Evolutionary conservation across 176 grass and related monocot genomes (phyloP).

Genomic region (Oryza rufipogon): DNA sequence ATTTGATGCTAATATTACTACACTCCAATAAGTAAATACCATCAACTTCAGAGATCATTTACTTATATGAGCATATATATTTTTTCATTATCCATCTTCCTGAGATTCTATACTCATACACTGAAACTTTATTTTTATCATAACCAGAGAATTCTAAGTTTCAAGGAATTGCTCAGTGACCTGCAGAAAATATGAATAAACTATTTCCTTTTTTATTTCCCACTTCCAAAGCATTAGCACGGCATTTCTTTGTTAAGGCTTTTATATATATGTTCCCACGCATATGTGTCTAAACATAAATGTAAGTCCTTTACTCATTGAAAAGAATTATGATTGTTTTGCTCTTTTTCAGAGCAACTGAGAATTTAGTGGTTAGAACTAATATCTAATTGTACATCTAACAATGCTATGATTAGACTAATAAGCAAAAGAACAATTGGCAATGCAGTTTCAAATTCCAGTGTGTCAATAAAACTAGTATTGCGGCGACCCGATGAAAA

Average conservation of each 20-base stretch:
- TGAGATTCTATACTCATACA: not conserved
- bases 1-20: conserved; percentile 11
- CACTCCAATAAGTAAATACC: not conserved
- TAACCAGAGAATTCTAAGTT: conserved; percentile 5
- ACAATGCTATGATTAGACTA: conserved; percentile 1
- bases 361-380: conserved; percentile 4
- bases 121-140: conserved; percentile 1
- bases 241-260: not conserved
- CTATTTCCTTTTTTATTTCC: not conserved
- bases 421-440: not conserved
- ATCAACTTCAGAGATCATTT: conserved; percentile 5
- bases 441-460: not conserved
- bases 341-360: conserved; percentile 23
- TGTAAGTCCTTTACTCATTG: not conserved
- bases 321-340: not conserved
- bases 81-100: not conserved
- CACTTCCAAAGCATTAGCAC: not conserved
- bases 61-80: not conserved
- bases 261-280: not conserved
- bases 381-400: conserved; percentile 8
- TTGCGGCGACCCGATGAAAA: not conserved
- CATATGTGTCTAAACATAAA: conserved; percentile 10
- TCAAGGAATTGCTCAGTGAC: not conserved
- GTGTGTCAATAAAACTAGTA: not conserved
- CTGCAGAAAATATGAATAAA: not conserved